Base-by-base conservation (phyloP, 768 basidiomycete genomes). In the Suillus sp. region DNA sequence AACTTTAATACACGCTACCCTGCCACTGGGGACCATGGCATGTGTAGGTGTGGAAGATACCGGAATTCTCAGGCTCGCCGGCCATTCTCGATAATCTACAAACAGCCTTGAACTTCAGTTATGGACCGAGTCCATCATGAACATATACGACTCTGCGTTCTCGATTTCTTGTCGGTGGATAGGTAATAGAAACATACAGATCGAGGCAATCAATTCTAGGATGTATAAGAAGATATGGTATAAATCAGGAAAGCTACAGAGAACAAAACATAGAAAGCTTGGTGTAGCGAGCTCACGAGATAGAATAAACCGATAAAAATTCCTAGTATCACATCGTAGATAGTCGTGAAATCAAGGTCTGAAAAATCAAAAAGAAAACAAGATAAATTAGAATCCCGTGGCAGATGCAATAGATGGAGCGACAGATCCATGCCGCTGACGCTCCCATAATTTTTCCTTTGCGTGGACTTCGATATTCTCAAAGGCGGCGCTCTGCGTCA, bases 381-480 rank as follows among this genome's bases (percentile, higher is more conserved):
- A 30, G 25, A 48, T 27, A 48, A 45, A 38, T 58, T 72, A 80
- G 45, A 79, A 71, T 42, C 76, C 77, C 71, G 84, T 75, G 35
- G 76, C 76, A 54, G 81, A 81, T 22, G 78, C 74, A 61, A 83
- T 69, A n/a, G 85, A 86, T 30, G 79, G 79, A 8, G 77, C 77
- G 0, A 71, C 69, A 0, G 80, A 81, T 9, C 73, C 74, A 42
- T 81, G 80, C 25, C 78, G 75, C 66, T 87, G 86, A 34, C 86
- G 84, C 63, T 92, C 91, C 90, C 93, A 98, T 4, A 99, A 83
- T 73, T 85, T 93, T 66, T 88, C 84, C 77, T 95, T 96, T 32
- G 87, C 89, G 11, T 82, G 78, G 37, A 98, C 80, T 69, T 91
- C 85, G 62, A 99, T 97, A 75, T 96, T 94, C 65, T 88, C 91